These are phyloP conservation scores for Arthroderma sp. DNA, from an alignment of 2,329 filamentous ascomycete species.

Conservation along the genomic window DNA sequence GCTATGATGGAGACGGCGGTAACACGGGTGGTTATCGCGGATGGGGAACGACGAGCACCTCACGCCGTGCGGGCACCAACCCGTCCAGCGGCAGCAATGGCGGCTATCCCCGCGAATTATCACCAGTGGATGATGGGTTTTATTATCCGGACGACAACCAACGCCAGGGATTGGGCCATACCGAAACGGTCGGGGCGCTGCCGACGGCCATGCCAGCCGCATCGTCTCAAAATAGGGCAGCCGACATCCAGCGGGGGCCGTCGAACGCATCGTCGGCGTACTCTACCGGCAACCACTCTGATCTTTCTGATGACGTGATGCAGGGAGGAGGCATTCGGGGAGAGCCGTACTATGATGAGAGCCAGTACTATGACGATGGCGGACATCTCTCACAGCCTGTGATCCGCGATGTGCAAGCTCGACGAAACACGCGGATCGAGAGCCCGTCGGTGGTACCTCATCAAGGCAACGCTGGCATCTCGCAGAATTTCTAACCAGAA, in stretches of 20 bases:
- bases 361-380: conserved; percentile 41
- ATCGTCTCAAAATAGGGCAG: not conserved
- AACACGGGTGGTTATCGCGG: conserved; percentile 73
- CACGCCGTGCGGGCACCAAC: conserved; percentile 78
- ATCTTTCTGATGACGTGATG: conserved; percentile 44
- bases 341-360: conserved; percentile 41
- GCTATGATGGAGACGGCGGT: conserved; percentile 47
- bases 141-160: conserved; percentile 48
- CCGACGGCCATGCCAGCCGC: conserved; percentile 44
- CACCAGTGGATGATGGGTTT: conserved; percentile 49
- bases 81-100: conserved; percentile 61
- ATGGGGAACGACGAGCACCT: conserved; percentile 71
- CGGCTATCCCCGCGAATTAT: conserved; percentile 41
- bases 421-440: conserved; percentile 90
- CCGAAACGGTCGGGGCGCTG: conserved; percentile 71
- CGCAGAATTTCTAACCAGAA: conserved; percentile 74
- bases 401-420: conserved; percentile 82
- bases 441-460: conserved; percentile 60
- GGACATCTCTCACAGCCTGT: conserved; percentile 54
- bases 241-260: conserved; percentile 62
- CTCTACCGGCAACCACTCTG: conserved; percentile 65
- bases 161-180: conserved; percentile 49
- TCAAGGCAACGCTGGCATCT: conserved; percentile 80
- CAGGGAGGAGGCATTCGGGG: conserved; percentile 33
- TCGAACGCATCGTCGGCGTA: conserved; percentile 96